These are phyloP conservation scores for Pelargonium nanum DNA, from an alignment of 345 rosid species.

Conservation along the genomic window DNA sequence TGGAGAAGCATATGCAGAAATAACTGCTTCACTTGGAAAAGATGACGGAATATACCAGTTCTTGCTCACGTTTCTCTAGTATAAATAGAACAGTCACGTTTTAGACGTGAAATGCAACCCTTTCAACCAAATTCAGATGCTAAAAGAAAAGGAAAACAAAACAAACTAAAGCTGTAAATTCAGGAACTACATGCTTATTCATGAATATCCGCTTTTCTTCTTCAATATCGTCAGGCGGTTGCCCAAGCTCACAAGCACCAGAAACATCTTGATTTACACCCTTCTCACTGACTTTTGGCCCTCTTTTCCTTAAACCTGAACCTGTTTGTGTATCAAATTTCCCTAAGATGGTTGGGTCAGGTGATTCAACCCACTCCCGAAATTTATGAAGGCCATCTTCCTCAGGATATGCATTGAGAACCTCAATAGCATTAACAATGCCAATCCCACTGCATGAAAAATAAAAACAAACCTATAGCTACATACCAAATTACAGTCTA, in stretches of 20 bases:
- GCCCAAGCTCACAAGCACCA: slow-evolving; percentile 19
- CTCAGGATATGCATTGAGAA: slow-evolving; percentile 85
- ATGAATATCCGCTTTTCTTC: slow-evolving; percentile 60
- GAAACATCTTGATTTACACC: slow-evolving; percentile 17
- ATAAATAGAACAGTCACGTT: slow-evolving; percentile 4
- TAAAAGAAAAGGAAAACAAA: slow-evolving; percentile 1
- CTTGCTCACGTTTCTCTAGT: slow-evolving; percentile 96
- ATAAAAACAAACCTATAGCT: not conserved
- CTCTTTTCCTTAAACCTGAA: slow-evolving; percentile 31
- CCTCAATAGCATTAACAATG: slow-evolving; percentile 95
- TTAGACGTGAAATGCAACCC: not conserved
- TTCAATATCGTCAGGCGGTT: slow-evolving; percentile 23
- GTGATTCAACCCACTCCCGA: slow-evolving; percentile 95
- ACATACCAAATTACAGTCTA: not conserved
- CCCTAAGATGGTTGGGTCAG: slow-evolving; percentile 86
- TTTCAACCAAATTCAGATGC: not conserved
- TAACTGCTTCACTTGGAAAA: slow-evolving; percentile 85
- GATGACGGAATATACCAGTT: slow-evolving; percentile 89
- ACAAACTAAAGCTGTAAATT: slow-evolving; percentile 3
- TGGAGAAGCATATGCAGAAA: slow-evolving; percentile 65
- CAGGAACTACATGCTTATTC: slow-evolving; percentile 63
- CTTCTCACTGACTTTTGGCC: slow-evolving; percentile 25
- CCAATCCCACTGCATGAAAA: slow-evolving; percentile 79
- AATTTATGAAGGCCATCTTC: slow-evolving; percentile 81
- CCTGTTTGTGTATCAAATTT: slow-evolving; percentile 29